Percentiles rank a stretch among this genome's conserved stretches.
phyloP scores from a whole-genome alignment of 306 rosid species.

The Argentina anserina region DNA sequence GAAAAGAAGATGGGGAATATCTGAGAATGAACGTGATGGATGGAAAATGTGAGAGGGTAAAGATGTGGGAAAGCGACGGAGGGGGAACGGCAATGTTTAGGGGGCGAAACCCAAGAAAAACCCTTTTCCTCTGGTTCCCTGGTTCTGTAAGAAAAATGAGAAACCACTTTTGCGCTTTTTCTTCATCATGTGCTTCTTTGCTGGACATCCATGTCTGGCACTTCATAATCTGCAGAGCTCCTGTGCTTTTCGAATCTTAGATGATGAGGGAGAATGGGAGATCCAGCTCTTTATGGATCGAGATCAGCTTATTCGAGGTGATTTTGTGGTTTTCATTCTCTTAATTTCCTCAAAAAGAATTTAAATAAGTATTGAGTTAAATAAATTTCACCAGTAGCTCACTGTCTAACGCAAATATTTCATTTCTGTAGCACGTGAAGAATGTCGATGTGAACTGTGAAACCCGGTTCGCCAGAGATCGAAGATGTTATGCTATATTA shows the following conservation, averaged over 20 bases:
- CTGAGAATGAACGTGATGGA: background rate
- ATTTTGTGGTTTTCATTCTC: background rate
- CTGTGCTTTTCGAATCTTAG: background rate
- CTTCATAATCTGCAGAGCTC: background rate
- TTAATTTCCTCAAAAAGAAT: background rate
- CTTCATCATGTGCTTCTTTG: background rate
- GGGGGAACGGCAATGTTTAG: conserved; percentile 13
- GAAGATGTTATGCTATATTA: too few relatives aligned
- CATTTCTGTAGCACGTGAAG: too few relatives aligned
- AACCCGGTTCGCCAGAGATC: too few relatives aligned
- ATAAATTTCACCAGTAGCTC: background rate
- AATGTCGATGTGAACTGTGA: too few relatives aligned
- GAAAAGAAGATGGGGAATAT: background rate
- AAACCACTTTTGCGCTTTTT: conserved; percentile 4
- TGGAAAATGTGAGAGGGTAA: background rate
- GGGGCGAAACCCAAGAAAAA: conserved; percentile 17
- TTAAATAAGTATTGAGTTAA: background rate
- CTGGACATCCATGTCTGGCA: background rate
- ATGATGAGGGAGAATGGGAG: background rate
- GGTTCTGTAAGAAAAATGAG: conserved; percentile 9
- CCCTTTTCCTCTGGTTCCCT: conserved; percentile 16
- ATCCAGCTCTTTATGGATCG: background rate
- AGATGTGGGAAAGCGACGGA: conserved; percentile 14
- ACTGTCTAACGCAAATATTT: background rate
- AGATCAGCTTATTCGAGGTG: background rate